A percentile compares a stretch with the other conserved stretches of the same genome.
Conservation (phyloP, 2,329 filamentous ascomycete species). For the Didymella sp. region DNA sequence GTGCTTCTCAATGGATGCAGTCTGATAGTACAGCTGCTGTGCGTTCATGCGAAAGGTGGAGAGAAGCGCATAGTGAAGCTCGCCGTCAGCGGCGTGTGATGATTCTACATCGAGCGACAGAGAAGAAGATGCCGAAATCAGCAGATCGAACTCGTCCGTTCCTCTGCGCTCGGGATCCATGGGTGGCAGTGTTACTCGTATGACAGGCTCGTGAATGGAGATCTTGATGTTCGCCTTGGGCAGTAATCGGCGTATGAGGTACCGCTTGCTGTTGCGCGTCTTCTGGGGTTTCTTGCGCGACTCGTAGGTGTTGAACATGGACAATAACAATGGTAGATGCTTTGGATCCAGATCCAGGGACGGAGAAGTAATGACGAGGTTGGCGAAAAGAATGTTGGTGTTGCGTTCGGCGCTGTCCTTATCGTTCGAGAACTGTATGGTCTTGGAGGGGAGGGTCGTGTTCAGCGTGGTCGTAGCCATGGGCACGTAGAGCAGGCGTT, state of each 20-base stretch:
- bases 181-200: conserved; percentile 86
- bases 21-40: conserved; percentile 94
- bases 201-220: conserved; percentile 93
- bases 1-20: conserved; percentile 79
- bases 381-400: conserved; percentile 94
- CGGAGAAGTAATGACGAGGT: conserved; percentile 93
- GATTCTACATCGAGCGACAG: conserved; percentile 93
- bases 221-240: conserved; percentile 95
- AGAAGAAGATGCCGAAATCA: conserved; percentile 94
- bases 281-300: conserved; percentile 34
- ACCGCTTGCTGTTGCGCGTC: conserved; percentile 53
- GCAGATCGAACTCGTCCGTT: conserved; percentile 86
- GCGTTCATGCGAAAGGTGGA: conserved; percentile 84
- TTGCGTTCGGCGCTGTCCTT: conserved; percentile 82
- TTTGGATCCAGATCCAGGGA: conserved; percentile 92
- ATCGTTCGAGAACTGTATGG: conserved; percentile 77
- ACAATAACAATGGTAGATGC: conserved; percentile 84
- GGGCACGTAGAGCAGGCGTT: conserved; percentile 89
- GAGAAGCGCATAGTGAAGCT: conserved; percentile 84
- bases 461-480: conserved; percentile 97
- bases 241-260: conserved; percentile 84
- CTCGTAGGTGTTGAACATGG: conserved; percentile 67
- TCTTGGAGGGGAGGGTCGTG: conserved; percentile 93
- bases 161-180: conserved; percentile 65
- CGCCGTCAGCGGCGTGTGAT: conserved; percentile 85